Conservation (phyloP, 805 yeast genomes). For the Metschnikowia continentalis region DNA sequence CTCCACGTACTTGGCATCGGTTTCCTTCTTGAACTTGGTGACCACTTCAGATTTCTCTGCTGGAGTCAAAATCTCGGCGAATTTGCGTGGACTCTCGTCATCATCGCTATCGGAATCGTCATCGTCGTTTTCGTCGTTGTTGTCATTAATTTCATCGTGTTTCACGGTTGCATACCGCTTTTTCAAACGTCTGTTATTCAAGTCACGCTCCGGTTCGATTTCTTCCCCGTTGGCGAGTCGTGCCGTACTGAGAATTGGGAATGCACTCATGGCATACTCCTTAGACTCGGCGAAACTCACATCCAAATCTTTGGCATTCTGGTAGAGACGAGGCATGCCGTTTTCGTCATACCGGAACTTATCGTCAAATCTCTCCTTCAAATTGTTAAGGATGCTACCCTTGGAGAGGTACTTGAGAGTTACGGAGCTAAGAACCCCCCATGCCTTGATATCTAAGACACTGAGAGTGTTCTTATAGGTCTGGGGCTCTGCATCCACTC, state of each 20-base stretch:
- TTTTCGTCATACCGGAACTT: constrained; percentile 76
- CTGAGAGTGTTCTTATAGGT: constrained; percentile 39
- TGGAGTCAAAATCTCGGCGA: constrained; percentile 55
- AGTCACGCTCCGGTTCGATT: constrained; percentile 55
- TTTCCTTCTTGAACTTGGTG: constrained; percentile 63
- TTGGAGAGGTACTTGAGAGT: constrained; percentile 60
- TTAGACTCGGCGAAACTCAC: constrained; percentile 57
- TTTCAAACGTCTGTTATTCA: constrained; percentile 27
- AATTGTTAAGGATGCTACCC: constrained; percentile 58
- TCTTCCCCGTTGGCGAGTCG: constrained; percentile 48
- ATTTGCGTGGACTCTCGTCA: constrained; percentile 29
- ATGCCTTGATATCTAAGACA: constrained; percentile 51
- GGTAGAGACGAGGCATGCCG: constrained; percentile 81
- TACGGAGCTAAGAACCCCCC: constrained; percentile 59
- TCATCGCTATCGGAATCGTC: constrained; percentile 19
- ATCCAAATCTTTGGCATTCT: constrained; percentile 69
- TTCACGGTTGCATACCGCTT: constrained; percentile 25
- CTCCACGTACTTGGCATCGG: constrained; percentile 77
- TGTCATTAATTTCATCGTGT: constrained; percentile 33
- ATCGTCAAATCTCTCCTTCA: constrained; percentile 80
- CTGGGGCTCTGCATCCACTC: constrained; percentile 51
- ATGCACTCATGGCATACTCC: constrained; percentile 47
- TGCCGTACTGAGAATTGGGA: constrained; percentile 61
- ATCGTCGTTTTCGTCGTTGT: constrained; percentile 14
- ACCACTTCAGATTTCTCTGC: constrained; percentile 54